Percentiles rank a stretch among this genome's conserved stretches.
phyloP scores from a whole-genome alignment of 441 rosid genomes.

The Adansonia rubrostipa region DNA sequence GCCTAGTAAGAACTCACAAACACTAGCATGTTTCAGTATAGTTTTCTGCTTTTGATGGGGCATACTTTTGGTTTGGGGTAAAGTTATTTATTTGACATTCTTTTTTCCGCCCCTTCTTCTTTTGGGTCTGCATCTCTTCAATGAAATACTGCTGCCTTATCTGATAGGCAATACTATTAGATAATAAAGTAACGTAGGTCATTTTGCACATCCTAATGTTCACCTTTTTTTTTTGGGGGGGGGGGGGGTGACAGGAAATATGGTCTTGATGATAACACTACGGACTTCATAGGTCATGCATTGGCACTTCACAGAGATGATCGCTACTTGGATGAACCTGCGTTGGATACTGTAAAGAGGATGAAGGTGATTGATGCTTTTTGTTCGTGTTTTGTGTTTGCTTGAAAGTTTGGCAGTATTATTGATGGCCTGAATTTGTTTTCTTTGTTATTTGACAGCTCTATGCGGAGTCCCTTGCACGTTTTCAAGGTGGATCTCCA shows the following conservation, averaged over 20 bases:
- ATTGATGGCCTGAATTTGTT: background rate
- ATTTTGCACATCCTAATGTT: background rate
- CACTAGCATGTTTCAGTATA: background rate
- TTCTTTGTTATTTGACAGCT: slow-evolving; percentile 45
- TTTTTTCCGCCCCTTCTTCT: background rate
- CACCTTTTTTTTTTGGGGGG: background rate
- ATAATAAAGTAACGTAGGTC: background rate
- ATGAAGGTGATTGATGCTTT: slow-evolving; percentile 67
- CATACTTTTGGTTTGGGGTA: background rate
- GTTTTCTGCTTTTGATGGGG: background rate
- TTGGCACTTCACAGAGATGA: slow-evolving; percentile 90
- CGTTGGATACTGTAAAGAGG: slow-evolving; percentile 81
- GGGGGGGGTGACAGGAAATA: slow-evolving; percentile 59
- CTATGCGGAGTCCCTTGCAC: slow-evolving; percentile 78
- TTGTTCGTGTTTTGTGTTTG: background rate
- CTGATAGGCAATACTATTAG: background rate
- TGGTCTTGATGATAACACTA: slow-evolving; percentile 88
- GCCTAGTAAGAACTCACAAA: background rate
- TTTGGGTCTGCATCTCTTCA: background rate
- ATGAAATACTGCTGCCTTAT: background rate
- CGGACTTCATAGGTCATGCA: slow-evolving; percentile 93
- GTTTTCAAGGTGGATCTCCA: slow-evolving; percentile 91
- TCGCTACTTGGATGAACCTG: slow-evolving; percentile 72
- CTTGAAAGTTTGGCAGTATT: background rate
- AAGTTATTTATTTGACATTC: background rate